phyloP scores from a whole-genome alignment of 495 filamentous ascomycete genomes.

The Pyrenula aspistea region DNA sequence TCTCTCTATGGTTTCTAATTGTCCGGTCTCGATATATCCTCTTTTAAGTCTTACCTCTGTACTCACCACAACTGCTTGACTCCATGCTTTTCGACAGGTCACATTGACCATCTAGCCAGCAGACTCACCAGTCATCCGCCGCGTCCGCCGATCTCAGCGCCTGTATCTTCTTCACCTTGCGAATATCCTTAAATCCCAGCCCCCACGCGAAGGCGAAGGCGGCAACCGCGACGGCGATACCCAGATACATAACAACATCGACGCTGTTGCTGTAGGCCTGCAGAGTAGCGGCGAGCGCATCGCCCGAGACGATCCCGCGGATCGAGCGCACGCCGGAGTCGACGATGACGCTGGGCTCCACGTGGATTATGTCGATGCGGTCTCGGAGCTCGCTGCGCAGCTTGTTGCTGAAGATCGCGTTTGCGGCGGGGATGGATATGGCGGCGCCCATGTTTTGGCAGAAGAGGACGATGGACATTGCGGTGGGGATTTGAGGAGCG shows the following conservation, averaged over 20 bases:
- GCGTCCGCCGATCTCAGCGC: neutral
- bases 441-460: slow-evolving; percentile 50
- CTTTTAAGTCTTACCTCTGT: too few relatives aligned
- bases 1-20: too few relatives aligned
- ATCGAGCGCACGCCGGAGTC: slow-evolving; percentile 33
- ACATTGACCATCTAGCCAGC: too few relatives aligned
- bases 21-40: too few relatives aligned
- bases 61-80: too few relatives aligned
- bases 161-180: slow-evolving; percentile 5
- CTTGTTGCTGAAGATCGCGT: slow-evolving; percentile 57
- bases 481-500: slow-evolving; percentile 44
- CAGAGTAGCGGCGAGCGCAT: slow-evolving; percentile 35
- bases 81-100: too few relatives aligned
- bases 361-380: slow-evolving; percentile 21
- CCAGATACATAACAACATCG: slow-evolving; percentile 9
- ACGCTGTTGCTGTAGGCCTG: slow-evolving; percentile 43
- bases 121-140: neutral
- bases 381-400: slow-evolving; percentile 37
- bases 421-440: slow-evolving; percentile 50
- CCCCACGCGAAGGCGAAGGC: slow-evolving; percentile 9
- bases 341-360: slow-evolving; percentile 34
- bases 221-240: slow-evolving; percentile 3
- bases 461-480: slow-evolving; percentile 48
- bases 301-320: slow-evolving; percentile 31
- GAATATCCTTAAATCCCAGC: slow-evolving; percentile 15